A percentile compares a stretch with the other conserved stretches of the same genome.
These are phyloP conservation scores for Pleurotus tuber-regium DNA, from an alignment of 768 basidiomycete genomes.

Conservation along the genomic window DNA sequence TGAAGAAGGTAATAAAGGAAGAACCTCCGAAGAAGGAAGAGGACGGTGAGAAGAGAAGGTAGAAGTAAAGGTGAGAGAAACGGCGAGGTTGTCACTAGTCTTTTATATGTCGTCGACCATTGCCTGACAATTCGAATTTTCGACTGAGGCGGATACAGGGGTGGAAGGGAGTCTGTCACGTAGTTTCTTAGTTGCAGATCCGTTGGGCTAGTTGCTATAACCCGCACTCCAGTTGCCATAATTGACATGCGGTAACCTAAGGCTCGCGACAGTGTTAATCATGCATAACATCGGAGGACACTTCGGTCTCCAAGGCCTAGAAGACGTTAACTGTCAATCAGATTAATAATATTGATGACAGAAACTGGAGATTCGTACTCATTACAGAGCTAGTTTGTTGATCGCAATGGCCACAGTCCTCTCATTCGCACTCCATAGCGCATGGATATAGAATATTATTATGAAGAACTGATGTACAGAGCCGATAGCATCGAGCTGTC, in stretches of 20 bases:
- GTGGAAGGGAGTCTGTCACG: no score
- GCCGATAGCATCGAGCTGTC: no score
- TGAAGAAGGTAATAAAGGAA: neutral
- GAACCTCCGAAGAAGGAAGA: neutral
- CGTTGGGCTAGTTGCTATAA: neutral
- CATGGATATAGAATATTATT: no score
- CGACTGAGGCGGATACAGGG: no score
- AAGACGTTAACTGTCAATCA: neutral
- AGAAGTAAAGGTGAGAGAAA: constrained; percentile 7
- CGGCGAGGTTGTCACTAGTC: no score
- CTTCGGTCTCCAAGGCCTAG: neutral
- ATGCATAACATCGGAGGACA: neutral
- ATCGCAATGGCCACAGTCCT: no score
- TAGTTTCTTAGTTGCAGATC: neutral
- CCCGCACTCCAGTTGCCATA: neutral
- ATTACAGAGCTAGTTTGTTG: no score
- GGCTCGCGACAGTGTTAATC: neutral
- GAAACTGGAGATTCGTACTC: no score
- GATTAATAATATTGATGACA: neutral
- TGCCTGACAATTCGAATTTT: no score
- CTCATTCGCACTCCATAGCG: no score
- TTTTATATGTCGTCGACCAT: no score
- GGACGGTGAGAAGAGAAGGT: neutral
- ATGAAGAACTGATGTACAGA: no score
- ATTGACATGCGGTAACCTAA: constrained; percentile 1